phyloP scores from a whole-genome alignment of 345 rosid species.

The Rubroshorea leprosula region DNA sequence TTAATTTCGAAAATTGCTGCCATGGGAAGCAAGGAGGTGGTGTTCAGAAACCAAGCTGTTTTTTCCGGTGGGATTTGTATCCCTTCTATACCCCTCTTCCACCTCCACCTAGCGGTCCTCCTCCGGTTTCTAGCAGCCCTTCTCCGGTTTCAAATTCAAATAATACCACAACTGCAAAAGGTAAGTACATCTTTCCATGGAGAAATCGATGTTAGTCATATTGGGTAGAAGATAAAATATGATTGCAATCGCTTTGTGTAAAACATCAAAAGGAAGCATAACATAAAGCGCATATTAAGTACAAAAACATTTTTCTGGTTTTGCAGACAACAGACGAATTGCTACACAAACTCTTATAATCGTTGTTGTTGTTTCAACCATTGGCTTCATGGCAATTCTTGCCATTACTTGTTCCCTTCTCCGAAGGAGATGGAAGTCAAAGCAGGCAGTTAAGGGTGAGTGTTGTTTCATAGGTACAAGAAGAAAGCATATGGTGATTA shows the following conservation, averaged over 20 bases:
- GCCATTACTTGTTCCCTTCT: not conserved
- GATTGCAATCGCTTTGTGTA: not conserved
- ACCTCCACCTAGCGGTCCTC: not conserved
- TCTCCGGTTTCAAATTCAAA: too few relatives aligned
- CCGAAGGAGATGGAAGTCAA: not conserved
- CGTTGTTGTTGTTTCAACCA: not conserved
- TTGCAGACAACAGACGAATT: not conserved
- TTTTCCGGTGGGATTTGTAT: constrained; percentile 21
- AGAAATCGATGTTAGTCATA: not conserved
- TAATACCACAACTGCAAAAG: not conserved
- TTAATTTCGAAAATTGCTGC: constrained; percentile 8
- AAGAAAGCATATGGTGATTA: not conserved
- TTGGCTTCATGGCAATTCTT: not conserved
- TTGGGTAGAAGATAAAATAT: not conserved
- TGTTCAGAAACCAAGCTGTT: constrained; percentile 17
- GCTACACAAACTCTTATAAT: not conserved
- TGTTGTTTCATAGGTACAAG: too few relatives aligned
- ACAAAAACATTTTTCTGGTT: not conserved
- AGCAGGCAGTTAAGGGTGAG: not conserved
- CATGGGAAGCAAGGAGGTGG: constrained; percentile 1
- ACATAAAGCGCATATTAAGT: too few relatives aligned
- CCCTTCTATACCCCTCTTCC: constrained; percentile 4
- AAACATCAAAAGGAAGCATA: not conserved
- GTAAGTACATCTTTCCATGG: not conserved
- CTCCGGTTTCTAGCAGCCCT: not conserved